Conservation (phyloP, 106 monocot species). For the Ottelia alismoides region DNA sequence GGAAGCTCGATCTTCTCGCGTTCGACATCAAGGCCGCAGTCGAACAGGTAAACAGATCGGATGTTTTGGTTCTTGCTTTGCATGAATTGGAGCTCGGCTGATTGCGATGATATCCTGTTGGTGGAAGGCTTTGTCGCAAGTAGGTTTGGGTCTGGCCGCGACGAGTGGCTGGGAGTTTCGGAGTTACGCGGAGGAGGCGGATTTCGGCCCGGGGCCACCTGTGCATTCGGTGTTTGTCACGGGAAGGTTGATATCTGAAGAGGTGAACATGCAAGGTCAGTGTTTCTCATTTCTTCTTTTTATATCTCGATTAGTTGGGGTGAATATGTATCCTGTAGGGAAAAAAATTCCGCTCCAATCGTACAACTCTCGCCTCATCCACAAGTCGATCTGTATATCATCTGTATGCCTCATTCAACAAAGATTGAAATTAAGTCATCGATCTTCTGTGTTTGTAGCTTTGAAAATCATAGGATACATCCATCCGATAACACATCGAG, state of each 20-base stretch:
- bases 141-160: neutral
- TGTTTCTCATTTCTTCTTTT: too few species aligned
- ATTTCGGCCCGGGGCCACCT: conserved; percentile 13
- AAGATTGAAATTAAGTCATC: too few species aligned
- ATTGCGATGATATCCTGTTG: neutral
- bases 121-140: conserved; percentile 7
- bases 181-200: conserved; percentile 11
- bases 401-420: too few species aligned
- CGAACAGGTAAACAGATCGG: conserved; percentile 27
- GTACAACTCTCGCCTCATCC: too few species aligned
- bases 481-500: too few species aligned
- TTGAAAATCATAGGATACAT: too few species aligned
- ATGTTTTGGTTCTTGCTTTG: neutral
- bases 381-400: too few species aligned
- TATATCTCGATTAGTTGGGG: too few species aligned
- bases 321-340: too few species aligned
- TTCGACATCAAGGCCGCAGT: conserved; percentile 46
- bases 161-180: conserved; percentile 5
- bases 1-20: conserved; percentile 29
- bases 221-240: conserved; percentile 9
- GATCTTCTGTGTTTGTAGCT: too few species aligned
- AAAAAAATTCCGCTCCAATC: too few species aligned
- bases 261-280: conserved; percentile 6
- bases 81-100: neutral
- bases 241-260: conserved; percentile 2